Base-by-base conservation (phyloP, 192 early-diverging fungal genomes). In the Coemansia sp. region DNA sequence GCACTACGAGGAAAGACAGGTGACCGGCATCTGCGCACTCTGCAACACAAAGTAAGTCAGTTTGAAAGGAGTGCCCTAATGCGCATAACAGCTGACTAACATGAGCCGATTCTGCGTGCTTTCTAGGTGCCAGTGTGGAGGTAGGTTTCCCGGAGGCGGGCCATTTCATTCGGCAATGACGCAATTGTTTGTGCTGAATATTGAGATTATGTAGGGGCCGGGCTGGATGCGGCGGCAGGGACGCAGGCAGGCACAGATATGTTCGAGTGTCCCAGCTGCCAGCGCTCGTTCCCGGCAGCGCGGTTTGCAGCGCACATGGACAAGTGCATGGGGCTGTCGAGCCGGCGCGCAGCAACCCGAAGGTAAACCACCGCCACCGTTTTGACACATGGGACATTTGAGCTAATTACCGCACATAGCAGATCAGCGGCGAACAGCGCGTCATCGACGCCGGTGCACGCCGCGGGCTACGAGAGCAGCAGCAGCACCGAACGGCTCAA, bases 271-370 rank as follows among this genome's bases (percentile, higher is more conserved):
- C 85, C 87, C 26, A 89, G 87, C 72, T 96, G 94, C 82, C 81
- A 88, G 60, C 81, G 83, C 26, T 75, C 78, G 34, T 93, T 86
- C 69, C 90, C 94, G 21, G 89, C 90, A n/a, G 82, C 85, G 37
- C 85, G 94, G 66, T 96, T 93, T 71, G 94, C 94, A 4, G 86
- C 93, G 26, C 94, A 96, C 69, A 82, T 96, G 44, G 93, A 94
- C 82, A 96, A 94, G 65, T 96, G 94, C 82, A 79, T 96, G 60
- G 94, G 94, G 7, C 73, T 96, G 31, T 71, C 71, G 51, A 77
- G 80, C 67, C 70, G 80, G 34, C 79, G 79, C 23, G 65, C 73
- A 15, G 68, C 79, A 17, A 72, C 73, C 8, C 74, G 79, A 69
- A 75, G 73, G 79, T 82, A 73, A 63, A 19, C 21, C 31, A 34